These are phyloP conservation scores for Diutina pseudorugosa DNA, from an alignment of 1,139 yeast genomes.

Conservation along the genomic window DNA sequence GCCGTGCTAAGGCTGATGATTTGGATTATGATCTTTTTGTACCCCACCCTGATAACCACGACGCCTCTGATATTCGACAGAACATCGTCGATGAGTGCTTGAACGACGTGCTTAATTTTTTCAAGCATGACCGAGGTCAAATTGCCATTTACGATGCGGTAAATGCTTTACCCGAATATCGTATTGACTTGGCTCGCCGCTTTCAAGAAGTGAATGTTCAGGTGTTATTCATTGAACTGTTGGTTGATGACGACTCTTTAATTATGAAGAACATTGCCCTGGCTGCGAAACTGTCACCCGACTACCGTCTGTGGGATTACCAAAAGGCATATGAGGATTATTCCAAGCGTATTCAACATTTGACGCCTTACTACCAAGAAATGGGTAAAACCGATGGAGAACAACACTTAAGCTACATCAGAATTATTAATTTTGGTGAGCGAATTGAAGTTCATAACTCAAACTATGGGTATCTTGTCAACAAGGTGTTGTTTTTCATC, in stretches of 20 bases:
- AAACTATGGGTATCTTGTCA: conserved; percentile 76
- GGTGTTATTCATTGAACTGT: conserved; percentile 77
- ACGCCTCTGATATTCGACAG: conserved; percentile 44
- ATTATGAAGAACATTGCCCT: conserved; percentile 63
- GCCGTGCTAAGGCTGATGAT: conserved; percentile 48
- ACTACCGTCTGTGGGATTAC: conserved; percentile 65
- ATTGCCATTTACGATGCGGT: conserved; percentile 95
- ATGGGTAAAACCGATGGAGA: conserved; percentile 38
- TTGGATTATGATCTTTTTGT: conserved; percentile 65
- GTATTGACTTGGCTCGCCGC: conserved; percentile 43
- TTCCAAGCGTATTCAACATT: conserved; percentile 36
- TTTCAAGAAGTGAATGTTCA: conserved; percentile 54
- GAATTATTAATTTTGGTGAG: conserved; percentile 86
- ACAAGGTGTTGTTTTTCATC: conserved; percentile 78
- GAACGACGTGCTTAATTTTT: conserved; percentile 59
- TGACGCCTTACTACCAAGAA: conserved; percentile 40
- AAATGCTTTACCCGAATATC: conserved; percentile 63
- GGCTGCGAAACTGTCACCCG: conserved; percentile 84
- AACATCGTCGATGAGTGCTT: conserved; percentile 54
- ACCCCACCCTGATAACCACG: conserved; percentile 42
- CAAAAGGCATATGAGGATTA: conserved; percentile 52
- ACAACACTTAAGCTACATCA: conserved; percentile 54
- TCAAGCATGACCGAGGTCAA: conserved; percentile 70
- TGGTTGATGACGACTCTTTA: conserved; percentile 62
- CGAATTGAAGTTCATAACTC: conserved; percentile 69